These are phyloP conservation scores for Penicillium corylophilum DNA, from an alignment of 2,329 filamentous ascomycete species.

Conservation along the genomic window DNA sequence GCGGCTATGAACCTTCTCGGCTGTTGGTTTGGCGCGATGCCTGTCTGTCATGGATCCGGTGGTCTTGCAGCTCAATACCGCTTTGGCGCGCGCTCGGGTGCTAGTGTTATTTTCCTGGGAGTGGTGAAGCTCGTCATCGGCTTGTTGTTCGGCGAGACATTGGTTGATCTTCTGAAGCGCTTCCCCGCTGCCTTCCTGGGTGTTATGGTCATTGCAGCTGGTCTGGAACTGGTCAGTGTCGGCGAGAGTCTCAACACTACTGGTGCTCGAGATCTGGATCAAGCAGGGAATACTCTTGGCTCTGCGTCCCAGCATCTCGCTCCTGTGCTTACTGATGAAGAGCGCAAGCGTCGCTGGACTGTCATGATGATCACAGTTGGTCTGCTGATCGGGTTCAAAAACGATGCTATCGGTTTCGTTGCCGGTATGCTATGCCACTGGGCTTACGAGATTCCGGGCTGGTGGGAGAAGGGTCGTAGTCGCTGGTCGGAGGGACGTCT, in stretches of 20 bases:
- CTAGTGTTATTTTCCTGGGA: conserved; percentile 78
- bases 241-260: conserved; percentile 80
- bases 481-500: conserved; percentile 36
- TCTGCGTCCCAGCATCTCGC: conserved; percentile 40
- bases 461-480: conserved; percentile 24
- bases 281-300: conserved; percentile 29
- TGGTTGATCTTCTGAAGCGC: conserved; percentile 66
- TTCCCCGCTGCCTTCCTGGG: conserved; percentile 79
- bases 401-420: conserved; percentile 83
- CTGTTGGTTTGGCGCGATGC: conserved; percentile 94
- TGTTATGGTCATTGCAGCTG: conserved; percentile 86
- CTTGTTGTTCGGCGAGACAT: conserved; percentile 68
- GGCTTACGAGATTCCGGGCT: conserved; percentile 54
- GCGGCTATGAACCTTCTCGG: conserved; percentile 78
- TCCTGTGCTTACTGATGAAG: conserved; percentile 58
- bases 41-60: conserved; percentile 88
- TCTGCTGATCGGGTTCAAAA: conserved; percentile 78
- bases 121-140: conserved; percentile 73
- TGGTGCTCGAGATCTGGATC: conserved; percentile 58
- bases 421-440: conserved; percentile 79
- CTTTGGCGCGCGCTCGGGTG: conserved; percentile 86
- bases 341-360: conserved; percentile 74
- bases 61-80: conserved; percentile 87
- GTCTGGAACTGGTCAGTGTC: conserved; percentile 81
- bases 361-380: conserved; percentile 89